These are phyloP conservation scores for Luffa aegyptiaca DNA, from an alignment of 306 rosid genomes.

Conservation along the genomic window DNA sequence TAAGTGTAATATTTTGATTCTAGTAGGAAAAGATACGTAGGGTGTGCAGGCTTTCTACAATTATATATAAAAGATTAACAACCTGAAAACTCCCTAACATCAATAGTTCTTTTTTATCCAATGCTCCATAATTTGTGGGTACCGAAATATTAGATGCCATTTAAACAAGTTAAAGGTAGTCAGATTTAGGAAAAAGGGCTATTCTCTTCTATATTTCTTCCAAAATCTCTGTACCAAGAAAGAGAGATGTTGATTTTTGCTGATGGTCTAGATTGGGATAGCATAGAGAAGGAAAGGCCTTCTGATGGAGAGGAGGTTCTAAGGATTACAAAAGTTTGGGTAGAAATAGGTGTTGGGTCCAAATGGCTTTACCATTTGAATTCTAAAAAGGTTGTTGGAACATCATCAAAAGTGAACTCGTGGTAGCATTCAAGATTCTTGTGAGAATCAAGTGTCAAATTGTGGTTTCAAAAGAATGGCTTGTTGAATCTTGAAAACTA, in stretches of 20 bases:
- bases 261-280: background rate
- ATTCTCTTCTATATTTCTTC: background rate
- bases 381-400: background rate
- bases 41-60: background rate
- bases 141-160: background rate
- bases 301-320: background rate
- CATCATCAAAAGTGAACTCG: background rate
- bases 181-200: background rate
- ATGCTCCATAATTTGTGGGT: background rate
- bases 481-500: background rate
- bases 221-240: background rate
- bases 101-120: background rate
- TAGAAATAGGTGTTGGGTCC: background rate
- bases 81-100: background rate
- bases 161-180: background rate
- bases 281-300: background rate
- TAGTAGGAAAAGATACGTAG: background rate
- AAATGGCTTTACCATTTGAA: background rate
- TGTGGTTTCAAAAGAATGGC: background rate
- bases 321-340: background rate
- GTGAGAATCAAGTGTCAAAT: background rate
- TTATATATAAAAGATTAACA: background rate
- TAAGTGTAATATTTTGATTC: background rate
- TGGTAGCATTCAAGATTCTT: background rate
- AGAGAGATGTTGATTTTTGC: background rate